A percentile compares a stretch with the other conserved stretches of the same genome.
phyloP scores from a whole-genome alignment of 371 early-diverging fungal genomes.

The Choanephora cucurbitarum region DNA sequence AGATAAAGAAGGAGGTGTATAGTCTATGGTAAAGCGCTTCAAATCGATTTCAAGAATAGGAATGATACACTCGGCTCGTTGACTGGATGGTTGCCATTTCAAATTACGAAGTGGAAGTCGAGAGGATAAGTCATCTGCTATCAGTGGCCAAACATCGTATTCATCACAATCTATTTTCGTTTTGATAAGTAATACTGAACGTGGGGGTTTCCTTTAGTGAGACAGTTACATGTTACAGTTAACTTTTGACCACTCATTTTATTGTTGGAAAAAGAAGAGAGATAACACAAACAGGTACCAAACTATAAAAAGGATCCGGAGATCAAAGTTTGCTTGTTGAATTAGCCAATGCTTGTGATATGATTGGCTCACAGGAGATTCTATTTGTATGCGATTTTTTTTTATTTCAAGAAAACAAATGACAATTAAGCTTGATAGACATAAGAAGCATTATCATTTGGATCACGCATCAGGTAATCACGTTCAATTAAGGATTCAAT shows the following conservation, averaged over 20 bases:
- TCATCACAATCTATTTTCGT: constrained; percentile 67
- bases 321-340: too few species aligned
- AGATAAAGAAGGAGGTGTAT: constrained; percentile 56
- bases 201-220: too few species aligned
- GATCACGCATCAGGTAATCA: constrained; percentile 87
- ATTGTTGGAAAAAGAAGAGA: not conserved
- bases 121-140: constrained; percentile 68
- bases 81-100: constrained; percentile 80
- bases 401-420: too few species aligned
- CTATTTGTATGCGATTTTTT: too few species aligned
- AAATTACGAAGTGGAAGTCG: constrained; percentile 85
- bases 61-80: constrained; percentile 62
- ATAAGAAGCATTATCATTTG: constrained; percentile 31
- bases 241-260: constrained; percentile 30
- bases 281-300: too few species aligned
- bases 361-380: too few species aligned
- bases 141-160: constrained; percentile 74
- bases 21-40: constrained; percentile 60
- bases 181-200: not conserved
- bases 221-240: constrained; percentile 36
- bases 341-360: too few species aligned
- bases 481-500: constrained; percentile 92
- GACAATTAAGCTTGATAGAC: constrained; percentile 32
- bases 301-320: too few species aligned
- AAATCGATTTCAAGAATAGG: constrained; percentile 70